Base-by-base conservation (phyloP, 2,329 filamentous ascomycete genomes). In the Chrysosporium keratinophilum region DNA sequence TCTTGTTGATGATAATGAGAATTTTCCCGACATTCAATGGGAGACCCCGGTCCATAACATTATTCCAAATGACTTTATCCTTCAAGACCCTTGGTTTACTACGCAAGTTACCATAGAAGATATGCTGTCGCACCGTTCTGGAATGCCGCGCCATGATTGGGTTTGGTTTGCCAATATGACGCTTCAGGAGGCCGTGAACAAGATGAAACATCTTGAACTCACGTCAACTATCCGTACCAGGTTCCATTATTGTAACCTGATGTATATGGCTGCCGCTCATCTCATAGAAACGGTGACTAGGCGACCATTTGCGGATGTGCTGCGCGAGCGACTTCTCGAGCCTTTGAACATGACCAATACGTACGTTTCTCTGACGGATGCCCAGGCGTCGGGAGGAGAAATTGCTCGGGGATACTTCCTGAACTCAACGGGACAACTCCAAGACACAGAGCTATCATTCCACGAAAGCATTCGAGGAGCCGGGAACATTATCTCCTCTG, bases 191-290 rank as follows among this genome's bases (percentile, higher is more conserved):
- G 61, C 69, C 39, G 67, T 71, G 14, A 65, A 68, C 23, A 65
- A 62, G 34, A 60, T 80, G 50, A 69, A 74, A 2, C 61, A 77
- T 58, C 64, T 78, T 3, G 70, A 67, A 1, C 62, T 74, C 37
- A 71, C 64, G 6, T 63, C 65, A 5, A 58, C 70, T 28, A 64
- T 74, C 15, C 68, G 76, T 11, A 71, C 70, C 0, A 64, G 60
- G 10, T 76, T 63, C 47, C 70, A 76, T 57, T 81, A 80, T 63
- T 74, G 70, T 66, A 80, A 80, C 60, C 63, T 76, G 19, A 76
- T 79, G 72, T 81, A 69, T 61, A 69, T 72, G 35, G 71, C 71
- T 0, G 71, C 74, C 0, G 65, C 71, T n/a, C 70, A 78, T 59
- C 65, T 69, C 2, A 60, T 78, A 6, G 70, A 79, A 62, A 70